phyloP scores from a whole-genome alignment of 1,284 basidiomycete genomes.

The Boletus nobilissimus region DNA sequence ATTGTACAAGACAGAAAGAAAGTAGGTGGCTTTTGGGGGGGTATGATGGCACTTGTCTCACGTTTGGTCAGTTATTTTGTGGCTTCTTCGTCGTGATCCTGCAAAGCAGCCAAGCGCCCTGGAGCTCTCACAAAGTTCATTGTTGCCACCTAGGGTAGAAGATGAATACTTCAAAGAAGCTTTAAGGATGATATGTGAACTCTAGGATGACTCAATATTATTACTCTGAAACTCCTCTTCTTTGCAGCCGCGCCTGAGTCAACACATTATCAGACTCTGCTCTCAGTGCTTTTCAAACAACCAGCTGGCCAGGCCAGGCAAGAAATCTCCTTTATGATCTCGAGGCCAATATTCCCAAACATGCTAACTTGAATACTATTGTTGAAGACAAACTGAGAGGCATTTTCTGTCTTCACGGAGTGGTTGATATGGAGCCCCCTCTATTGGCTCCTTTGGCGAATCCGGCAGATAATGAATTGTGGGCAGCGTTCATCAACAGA shows the following conservation, averaged over 20 bases:
- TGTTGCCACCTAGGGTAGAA: conserved; percentile 80
- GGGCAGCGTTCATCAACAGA: conserved; percentile 82
- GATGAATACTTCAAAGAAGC: conserved; percentile 89
- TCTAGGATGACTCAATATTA: conserved; percentile 2
- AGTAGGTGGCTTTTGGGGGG: conserved; percentile 57
- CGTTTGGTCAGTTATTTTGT: conserved; percentile 70
- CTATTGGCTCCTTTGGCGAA: conserved; percentile 73
- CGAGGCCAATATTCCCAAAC: conserved; percentile 74
- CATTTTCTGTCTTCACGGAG: conserved; percentile 90
- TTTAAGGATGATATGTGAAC: conserved; percentile 77
- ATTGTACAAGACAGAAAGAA: conserved; percentile 70
- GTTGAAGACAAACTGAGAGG: conserved; percentile 81
- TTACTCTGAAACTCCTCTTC: background rate
- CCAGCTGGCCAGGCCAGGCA: conserved; percentile 57
- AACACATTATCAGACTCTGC: conserved; percentile 75
- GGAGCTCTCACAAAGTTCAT: conserved; percentile 84
- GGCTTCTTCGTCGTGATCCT: conserved; percentile 87
- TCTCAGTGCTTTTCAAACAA: conserved; percentile 78
- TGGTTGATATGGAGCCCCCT: conserved; percentile 87
- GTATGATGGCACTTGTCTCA: conserved; percentile 17
- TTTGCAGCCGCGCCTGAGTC: conserved; percentile 74
- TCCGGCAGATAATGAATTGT: conserved; percentile 51
- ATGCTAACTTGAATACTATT: conserved; percentile 78
- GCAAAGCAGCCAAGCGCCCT: conserved; percentile 83
- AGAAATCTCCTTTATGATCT: conserved; percentile 85